Percentiles rank a stretch among this genome's conserved stretches.
Conservation (phyloP, 805 yeast genomes). For the Candida ortonii region DNA sequence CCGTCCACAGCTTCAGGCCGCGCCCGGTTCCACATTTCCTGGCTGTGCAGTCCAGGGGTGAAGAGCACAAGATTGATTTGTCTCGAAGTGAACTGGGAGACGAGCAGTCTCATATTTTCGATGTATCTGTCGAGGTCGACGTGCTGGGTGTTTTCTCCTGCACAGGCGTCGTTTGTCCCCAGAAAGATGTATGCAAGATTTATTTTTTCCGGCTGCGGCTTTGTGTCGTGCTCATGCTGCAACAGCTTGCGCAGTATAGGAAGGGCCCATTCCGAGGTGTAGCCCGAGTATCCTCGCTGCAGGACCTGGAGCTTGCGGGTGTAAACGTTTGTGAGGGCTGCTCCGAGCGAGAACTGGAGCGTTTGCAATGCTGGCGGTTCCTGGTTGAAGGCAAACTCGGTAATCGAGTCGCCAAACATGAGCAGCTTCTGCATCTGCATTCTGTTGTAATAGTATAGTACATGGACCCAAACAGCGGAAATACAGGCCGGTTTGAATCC, state of each 20-base stretch:
- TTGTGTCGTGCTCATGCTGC: constrained; percentile 41
- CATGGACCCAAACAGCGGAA: too few species aligned
- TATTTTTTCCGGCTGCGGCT: constrained; percentile 33
- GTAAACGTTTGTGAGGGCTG: constrained; percentile 39
- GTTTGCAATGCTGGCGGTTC: constrained; percentile 8
- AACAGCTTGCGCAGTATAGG: constrained; percentile 50
- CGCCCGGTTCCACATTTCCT: constrained; percentile 36
- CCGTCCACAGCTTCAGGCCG: constrained; percentile 34
- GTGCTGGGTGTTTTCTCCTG: constrained; percentile 33
- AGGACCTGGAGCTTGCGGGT: constrained; percentile 63
- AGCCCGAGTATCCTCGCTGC: constrained; percentile 76
- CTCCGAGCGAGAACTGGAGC: constrained; percentile 30
- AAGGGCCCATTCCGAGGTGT: constrained; percentile 61
- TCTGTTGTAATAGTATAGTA: too few species aligned
- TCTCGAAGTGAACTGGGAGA: constrained; percentile 37
- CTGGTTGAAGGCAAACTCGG: constrained; percentile 31
- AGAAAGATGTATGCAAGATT: constrained; percentile 56
- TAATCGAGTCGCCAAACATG: constrained; percentile 38
- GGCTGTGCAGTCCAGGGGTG: constrained; percentile 60
- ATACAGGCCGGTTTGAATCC: too few species aligned
- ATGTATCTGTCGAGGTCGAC: constrained; percentile 52
- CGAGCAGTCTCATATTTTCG: constrained; percentile 45
- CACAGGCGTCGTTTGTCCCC: constrained; percentile 72
- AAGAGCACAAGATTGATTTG: constrained; percentile 55
- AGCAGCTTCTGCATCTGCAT: constrained; percentile 26